phyloP scores from a whole-genome alignment of 164 flowering plant species.

The Litsea cubeba region DNA sequence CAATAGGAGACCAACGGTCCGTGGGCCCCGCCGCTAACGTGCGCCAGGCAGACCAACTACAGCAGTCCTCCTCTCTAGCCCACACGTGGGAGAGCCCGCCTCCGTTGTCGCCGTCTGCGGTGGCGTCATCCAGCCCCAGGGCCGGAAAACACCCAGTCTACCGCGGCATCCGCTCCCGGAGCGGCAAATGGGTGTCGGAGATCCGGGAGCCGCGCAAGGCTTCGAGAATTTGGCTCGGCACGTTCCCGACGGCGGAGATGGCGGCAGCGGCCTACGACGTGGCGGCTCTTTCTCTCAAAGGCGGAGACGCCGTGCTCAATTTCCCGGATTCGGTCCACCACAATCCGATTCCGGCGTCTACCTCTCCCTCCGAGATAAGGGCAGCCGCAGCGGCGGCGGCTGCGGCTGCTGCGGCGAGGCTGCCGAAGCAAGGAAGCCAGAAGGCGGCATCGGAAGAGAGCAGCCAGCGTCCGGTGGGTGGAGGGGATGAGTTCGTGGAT shows the following conservation, averaged over 20 bases:
- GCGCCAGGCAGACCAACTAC: neutral
- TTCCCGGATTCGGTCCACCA: conserved; percentile 35
- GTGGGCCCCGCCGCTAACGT: neutral
- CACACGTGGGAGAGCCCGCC: neutral
- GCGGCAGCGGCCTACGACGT: conserved; percentile 83
- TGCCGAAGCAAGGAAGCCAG: neutral
- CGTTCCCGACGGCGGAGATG: conserved; percentile 68
- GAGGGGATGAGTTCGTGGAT: conserved; percentile 30
- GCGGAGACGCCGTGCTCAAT: conserved; percentile 47
- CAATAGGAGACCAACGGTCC: neutral
- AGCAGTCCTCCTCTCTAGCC: too few relatives aligned
- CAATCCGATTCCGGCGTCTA: conserved; percentile 44
- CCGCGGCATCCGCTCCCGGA: conserved; percentile 58
- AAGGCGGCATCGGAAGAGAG: neutral
- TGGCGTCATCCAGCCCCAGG: neutral
- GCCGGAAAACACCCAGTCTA: conserved; percentile 34
- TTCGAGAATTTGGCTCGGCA: conserved; percentile 74
- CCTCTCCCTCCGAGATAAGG: conserved; percentile 46
- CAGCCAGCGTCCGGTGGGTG: neutral
- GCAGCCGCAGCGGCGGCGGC: conserved; percentile 45
- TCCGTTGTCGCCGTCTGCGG: neutral
- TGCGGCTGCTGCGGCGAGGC: conserved; percentile 26
- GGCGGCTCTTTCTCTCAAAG: conserved; percentile 63
- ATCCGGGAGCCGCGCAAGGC: conserved; percentile 70
- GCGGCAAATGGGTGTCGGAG: conserved; percentile 82